Conservation (phyloP, 2,329 filamentous ascomycete species). For the Sphaceloma murrayae region DNA sequence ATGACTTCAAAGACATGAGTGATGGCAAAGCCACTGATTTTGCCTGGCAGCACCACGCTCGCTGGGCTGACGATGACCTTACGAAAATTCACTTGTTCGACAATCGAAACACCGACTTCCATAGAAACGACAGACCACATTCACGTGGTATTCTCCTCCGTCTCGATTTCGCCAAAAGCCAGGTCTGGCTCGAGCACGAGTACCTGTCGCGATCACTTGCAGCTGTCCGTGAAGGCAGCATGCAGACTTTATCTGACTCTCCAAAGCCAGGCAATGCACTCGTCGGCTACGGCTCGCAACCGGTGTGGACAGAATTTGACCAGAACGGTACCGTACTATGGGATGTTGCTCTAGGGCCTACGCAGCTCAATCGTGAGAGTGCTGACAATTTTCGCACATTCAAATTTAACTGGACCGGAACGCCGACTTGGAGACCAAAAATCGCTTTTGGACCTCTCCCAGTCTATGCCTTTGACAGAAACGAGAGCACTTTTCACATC, state of each 20-base stretch:
- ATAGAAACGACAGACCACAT: background rate
- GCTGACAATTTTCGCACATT: conserved; percentile 9
- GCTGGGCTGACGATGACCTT: conserved; percentile 25
- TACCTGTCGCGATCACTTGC: conserved; percentile 19
- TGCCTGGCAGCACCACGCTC: conserved; percentile 28
- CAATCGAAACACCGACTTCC: conserved; percentile 39
- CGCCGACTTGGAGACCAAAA: background rate
- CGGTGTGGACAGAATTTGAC: conserved; percentile 33
- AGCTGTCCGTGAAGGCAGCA: conserved; percentile 41
- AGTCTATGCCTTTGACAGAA: background rate
- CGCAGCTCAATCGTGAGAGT: background rate
- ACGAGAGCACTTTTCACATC: background rate
- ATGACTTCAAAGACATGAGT: conserved; percentile 29
- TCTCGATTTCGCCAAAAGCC: background rate
- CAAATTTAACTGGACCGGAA: conserved; percentile 9
- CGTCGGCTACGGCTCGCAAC: conserved; percentile 44
- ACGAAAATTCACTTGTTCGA: conserved; percentile 44
- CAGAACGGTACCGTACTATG: conserved; percentile 42
- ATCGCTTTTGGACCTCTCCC: conserved; percentile 1
- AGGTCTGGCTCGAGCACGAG: background rate
- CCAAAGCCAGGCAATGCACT: conserved; percentile 37
- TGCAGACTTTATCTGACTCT: conserved; percentile 44
- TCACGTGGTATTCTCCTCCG: conserved; percentile 11
- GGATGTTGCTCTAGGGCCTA: conserved; percentile 38
- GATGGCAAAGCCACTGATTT: conserved; percentile 25